Base-by-base conservation (phyloP, 2,329 filamentous ascomycete genomes). In the Cytospora schulzeri region DNA sequence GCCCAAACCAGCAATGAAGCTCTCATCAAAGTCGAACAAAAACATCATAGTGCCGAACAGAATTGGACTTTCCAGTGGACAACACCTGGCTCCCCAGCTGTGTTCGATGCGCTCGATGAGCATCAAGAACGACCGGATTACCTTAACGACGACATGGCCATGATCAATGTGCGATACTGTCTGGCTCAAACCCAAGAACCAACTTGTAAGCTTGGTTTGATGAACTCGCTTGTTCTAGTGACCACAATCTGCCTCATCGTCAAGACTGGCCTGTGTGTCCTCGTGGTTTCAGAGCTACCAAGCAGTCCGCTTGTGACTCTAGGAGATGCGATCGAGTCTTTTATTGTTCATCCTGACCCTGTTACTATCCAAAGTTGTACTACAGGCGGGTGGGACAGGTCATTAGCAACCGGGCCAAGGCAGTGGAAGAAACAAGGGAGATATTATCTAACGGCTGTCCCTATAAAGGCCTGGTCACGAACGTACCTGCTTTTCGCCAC, bases 311-410 rank as follows among this genome's bases (percentile, higher is more conserved):
- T 65, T 8, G 35, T 62, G 12, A 59, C 48, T 29, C 33, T 26
- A 3, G 63, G 63, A 6, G 63, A 65, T 38, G 52, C 48, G 26
- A 62, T 65, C 22, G 63, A 50, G 15, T 65, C 63, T 1, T 65
- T 65, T 4, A 57, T 65, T 52, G 50, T 17, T 17, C 19, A 19
- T 26, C 41, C 38, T 33, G 50, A 52, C 31, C 31, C 3, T 22
- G 31, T 2, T 22, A 65, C 29, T 5, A 3, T 0, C 3, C 19
- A 14, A 24, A 54, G 7, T 24, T 60, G 2, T 55, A 45, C 26
- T 19, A 50, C 17, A 7, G 9, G 8, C 28, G 48, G 6, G 26
- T 31, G 0, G 5, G 24, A 24, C 2, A 19, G 4, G 4, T n/a
- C 14, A n/a, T 3, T 3, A n/a, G 55, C 7, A 28, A 15, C 22